Percentiles rank a stretch among this genome's conserved stretches.
phyloP scores from a whole-genome alignment of 1,284 basidiomycete species.

The Boletus semigastroideus region DNA sequence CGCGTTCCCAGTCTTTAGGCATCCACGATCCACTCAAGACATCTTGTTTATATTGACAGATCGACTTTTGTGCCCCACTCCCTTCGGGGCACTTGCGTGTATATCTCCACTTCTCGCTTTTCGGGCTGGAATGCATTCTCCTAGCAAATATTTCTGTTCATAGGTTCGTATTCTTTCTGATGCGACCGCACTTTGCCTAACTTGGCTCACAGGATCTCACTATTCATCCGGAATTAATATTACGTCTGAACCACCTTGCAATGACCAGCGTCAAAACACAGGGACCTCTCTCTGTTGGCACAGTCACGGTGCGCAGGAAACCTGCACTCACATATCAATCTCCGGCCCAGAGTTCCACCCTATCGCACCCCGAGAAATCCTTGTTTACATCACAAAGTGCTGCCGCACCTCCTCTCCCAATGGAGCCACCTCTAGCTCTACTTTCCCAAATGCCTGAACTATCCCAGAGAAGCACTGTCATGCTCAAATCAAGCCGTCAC shows the following conservation, averaged over 20 bases:
- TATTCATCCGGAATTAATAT: slow-evolving; percentile 10
- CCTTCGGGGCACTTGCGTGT: slow-evolving; percentile 10
- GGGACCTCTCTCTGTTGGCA: slow-evolving; percentile 6
- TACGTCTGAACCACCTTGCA: slow-evolving; percentile 4
- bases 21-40: slow-evolving; percentile 11
- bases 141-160: slow-evolving; percentile 15
- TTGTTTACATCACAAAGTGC: slow-evolving; percentile 10
- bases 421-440: slow-evolving; percentile 1
- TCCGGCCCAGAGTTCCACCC: slow-evolving; percentile 34
- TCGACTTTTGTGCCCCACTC: slow-evolving; percentile 10
- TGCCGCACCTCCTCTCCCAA: slow-evolving; percentile 10
- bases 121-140: slow-evolving; percentile 24
- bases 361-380: slow-evolving; percentile 16
- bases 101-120: slow-evolving; percentile 14
- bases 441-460: slow-evolving; percentile 22
- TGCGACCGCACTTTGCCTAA: slow-evolving; percentile 4
- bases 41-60: slow-evolving; percentile 29
- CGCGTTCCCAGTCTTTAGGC: slow-evolving; percentile 9
- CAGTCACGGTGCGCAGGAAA: slow-evolving; percentile 43
- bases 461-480: slow-evolving; percentile 9
- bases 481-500: slow-evolving; percentile 22
- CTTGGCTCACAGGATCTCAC: slow-evolving; percentile 8
- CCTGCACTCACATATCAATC: slow-evolving; percentile 52
- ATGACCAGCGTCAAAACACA: slow-evolving; percentile 29
- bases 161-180: slow-evolving; percentile 19